Base-by-base conservation (phyloP, 306 rosid species). In the Aeschynomene evenia region DNA sequence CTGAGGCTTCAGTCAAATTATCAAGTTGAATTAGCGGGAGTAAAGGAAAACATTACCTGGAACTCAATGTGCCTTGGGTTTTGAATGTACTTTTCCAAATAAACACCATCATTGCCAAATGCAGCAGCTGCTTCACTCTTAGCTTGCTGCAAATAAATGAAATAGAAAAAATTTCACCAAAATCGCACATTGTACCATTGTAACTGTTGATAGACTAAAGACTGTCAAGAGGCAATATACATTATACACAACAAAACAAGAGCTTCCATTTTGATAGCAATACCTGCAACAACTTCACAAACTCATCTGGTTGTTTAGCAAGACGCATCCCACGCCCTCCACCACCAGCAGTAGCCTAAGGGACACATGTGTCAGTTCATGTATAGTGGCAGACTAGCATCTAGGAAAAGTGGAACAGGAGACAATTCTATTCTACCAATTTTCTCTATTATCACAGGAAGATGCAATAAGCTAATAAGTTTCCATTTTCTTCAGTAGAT, bases 241-340 rank as follows among this genome's bases (percentile, higher is more conserved):
- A 52, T 11, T 50, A 29, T 18, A 29, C 21, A 56, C 39, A 56
- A 15, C 13, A 10, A 14, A 26, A 29, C 16, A 26, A 28, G 40
- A 26, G n/a, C 62, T 26, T 56, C 12, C 13, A 15, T 14, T 56
- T 56, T 13, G 12, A 56, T 14, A 28, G 10, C 28, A 28, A 56
- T n/a, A 29, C 99, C 97, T 91, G 97, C 58, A 94, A 82, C 82
- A 94, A 82, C 89, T 94, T 94, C 80, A 94, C 97, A 81, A 94
- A 94, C 84, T 94, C 99, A 4, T 77, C 92, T 48, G 99, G 97
- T 77, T 82, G 91, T 85, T 94, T 91, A 72, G 99, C 99, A 67
- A 94, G 99, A 60, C 97, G 91, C 99, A 91, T 94, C 63, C 97
- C 97, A 67, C 99, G 97, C 59, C 99, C 99, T 78, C 99, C 97